Percentiles rank a stretch among this genome's conserved stretches.
phyloP scores from a whole-genome alignment of 2,329 filamentous ascomycete genomes.

The Ophiocordyceps sinensis region DNA sequence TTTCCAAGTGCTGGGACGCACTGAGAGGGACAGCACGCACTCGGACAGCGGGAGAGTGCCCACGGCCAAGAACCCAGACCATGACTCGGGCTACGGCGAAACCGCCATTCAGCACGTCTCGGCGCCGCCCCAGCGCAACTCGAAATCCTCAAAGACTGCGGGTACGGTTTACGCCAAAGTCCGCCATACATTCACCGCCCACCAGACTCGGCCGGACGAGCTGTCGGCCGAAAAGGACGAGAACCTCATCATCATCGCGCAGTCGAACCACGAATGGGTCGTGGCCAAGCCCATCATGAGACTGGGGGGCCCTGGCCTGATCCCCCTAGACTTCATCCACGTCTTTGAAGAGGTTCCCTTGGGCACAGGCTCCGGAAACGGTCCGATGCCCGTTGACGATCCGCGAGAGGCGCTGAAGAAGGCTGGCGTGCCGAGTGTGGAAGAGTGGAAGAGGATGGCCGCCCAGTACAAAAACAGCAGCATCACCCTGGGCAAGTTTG shows the following conservation, averaged over 20 bases:
- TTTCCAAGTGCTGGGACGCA: constrained; percentile 86
- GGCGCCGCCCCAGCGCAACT: constrained; percentile 25
- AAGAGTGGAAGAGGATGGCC: constrained; percentile 99
- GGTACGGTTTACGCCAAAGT: constrained; percentile 95
- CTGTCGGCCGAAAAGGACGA: constrained; percentile 89
- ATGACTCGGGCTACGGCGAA: constrained; percentile 72
- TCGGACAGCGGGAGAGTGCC: constrained; percentile 40
- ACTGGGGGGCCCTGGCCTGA: constrained; percentile 86
- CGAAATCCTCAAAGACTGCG: constrained; percentile 42
- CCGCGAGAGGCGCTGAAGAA: constrained; percentile 72
- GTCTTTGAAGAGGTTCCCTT: constrained; percentile 56
- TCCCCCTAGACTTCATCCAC: constrained; percentile 93
- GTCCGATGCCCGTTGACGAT: constrained; percentile 68
- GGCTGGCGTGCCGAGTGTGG: constrained; percentile 84
- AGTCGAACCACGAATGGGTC: constrained; percentile 98
- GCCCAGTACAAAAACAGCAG: constrained; percentile 99
- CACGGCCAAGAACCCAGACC: constrained; percentile 49
- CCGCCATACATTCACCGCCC: constrained; percentile 91
- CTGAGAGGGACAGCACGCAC: constrained; percentile 73
- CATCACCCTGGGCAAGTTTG: constrained; percentile 87
- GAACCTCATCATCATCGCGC: constrained; percentile 94
- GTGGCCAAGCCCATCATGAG: constrained; percentile 97
- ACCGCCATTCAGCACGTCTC: constrained; percentile 14
- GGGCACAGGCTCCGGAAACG: constrained; percentile 62
- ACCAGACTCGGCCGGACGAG: constrained; percentile 67